Evolutionary conservation across 2,329 filamentous ascomycete genomes (phyloP), one percentile per base, ranked within the genome.

Genomic region (Nakataea oryzae): DNA sequence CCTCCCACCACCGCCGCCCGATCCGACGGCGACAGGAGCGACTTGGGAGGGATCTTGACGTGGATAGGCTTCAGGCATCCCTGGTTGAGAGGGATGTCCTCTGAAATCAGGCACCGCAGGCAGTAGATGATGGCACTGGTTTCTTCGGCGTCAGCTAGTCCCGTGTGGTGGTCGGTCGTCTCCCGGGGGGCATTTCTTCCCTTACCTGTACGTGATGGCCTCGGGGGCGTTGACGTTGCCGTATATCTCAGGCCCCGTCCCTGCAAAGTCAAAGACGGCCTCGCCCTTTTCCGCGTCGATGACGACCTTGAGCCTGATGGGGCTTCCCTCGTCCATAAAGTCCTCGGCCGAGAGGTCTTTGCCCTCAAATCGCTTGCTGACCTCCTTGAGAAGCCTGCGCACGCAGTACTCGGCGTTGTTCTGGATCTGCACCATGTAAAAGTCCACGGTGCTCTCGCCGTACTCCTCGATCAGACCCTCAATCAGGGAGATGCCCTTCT

Each of bases 381-480:
- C 47, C 2, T 82, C 78, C 68, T 88, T 91, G 27, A 93, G 77
- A 3, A 93, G 77, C 58, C 83, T 83, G 13, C 89, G 82, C 0
- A 95, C 90, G 21, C 85, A 86, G 1, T 84, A 76, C 67, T 91
- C 89, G 0, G 90, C 90, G 47, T 90, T 92, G 57, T 83, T 79
- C 71, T 93, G 89, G 63, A 93, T 93, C 58, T 81, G 86, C 56
- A 81, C 78, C 90, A 93, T 93, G 72, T 92, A 92, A 68, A 88
- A 86, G 64, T 89, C 85, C 0, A 93, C 89, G 0, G 87, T 86
- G 2, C 85, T 78, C 64, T 89, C 85, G 9, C 85, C 84, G 66
- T 91, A 92, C 68, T 93, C 90, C 17, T 84, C 79, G 65, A 93
- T 90, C 1, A 93, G 76, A 0, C 82, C 79, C 32, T 80, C 81